A percentile compares a stretch with the other conserved stretches of the same genome.
These are phyloP conservation scores for Sanghuangporus weigelae DNA, from an alignment of 1,284 basidiomycete species.

Conservation along the genomic window DNA sequence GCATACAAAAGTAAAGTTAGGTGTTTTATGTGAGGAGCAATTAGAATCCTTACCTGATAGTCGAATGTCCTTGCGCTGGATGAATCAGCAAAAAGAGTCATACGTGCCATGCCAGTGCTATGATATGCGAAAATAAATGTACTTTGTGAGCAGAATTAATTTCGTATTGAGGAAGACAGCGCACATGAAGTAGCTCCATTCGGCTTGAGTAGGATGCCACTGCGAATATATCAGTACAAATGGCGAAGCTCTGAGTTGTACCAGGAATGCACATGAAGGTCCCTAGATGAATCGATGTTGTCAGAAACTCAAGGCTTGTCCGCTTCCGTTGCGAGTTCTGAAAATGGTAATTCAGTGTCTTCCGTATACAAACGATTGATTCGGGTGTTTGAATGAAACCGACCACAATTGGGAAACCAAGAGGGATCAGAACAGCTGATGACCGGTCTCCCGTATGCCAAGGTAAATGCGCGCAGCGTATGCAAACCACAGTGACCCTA, in stretches of 20 bases:
- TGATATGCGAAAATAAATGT: not conserved
- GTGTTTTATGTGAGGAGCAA: not conserved
- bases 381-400: not conserved
- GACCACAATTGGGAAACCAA: not conserved
- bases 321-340: not conserved
- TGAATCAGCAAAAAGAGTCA: constrained; percentile 35
- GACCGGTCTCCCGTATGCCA: too few relatives aligned
- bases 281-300: constrained; percentile 26
- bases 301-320: not conserved
- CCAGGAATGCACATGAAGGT: constrained; percentile 43
- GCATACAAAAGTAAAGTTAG: not conserved
- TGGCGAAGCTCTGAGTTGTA: not conserved
- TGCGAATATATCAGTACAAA: constrained; percentile 20
- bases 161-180: not conserved
- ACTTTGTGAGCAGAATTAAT: constrained; percentile 20
- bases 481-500: not conserved
- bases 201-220: constrained; percentile 48
- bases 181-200: constrained; percentile 32
- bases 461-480: too few relatives aligned
- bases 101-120: constrained; percentile 44
- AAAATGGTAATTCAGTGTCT: not conserved
- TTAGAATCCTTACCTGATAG: constrained; percentile 30
- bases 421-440: not conserved
- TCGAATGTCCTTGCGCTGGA: constrained; percentile 39
- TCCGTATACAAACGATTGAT: not conserved